A percentile compares a stretch with the other conserved stretches of the same genome.
Evolutionary conservation across 176 grass and related monocot genomes (phyloP).

Genomic region (Thalia dealbata): DNA sequence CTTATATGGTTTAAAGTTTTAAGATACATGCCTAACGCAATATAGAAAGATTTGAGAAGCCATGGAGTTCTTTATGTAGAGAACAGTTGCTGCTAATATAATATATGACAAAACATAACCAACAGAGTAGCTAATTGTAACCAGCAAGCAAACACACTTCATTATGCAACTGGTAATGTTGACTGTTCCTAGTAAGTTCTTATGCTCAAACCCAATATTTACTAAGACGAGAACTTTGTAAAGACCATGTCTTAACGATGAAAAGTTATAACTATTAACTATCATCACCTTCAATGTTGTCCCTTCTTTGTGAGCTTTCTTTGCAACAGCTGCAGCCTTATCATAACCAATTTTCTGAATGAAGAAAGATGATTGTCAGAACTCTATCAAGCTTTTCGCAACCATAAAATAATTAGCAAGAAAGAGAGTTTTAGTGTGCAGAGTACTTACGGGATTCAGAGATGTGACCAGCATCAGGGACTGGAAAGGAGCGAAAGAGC

Average conservation of each 20-base stretch:
- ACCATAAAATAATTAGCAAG: slow-evolving; percentile 12
- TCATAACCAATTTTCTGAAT: slow-evolving; percentile 98
- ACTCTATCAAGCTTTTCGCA: slow-evolving; percentile 1
- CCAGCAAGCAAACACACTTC: neutral
- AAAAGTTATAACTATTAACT: neutral
- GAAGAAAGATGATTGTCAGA: slow-evolving; percentile 13
- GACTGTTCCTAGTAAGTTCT: too few relatives aligned
- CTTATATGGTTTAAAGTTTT: too few relatives aligned
- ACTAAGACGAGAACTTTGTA: neutral
- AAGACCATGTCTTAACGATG: neutral
- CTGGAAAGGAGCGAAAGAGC: slow-evolving; percentile 30
- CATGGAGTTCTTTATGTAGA: neutral
- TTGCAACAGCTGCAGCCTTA: slow-evolving; percentile 88
- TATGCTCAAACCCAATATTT: too few relatives aligned
- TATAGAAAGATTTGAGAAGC: neutral
- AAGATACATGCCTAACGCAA: neutral
- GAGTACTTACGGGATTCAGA: slow-evolving; percentile 81
- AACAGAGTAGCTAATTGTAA: neutral
- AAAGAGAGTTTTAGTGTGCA: slow-evolving; percentile 13
- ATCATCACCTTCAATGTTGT: slow-evolving; percentile 72
- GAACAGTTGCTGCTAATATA: neutral
- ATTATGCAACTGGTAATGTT: too few relatives aligned
- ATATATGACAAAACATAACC: neutral
- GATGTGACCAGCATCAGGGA: slow-evolving; percentile 97
- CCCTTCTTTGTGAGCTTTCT: slow-evolving; percentile 99